Base-by-base conservation (phyloP, 2,329 filamentous ascomycete species). In the Paecilomyces dactylethromorphus region DNA sequence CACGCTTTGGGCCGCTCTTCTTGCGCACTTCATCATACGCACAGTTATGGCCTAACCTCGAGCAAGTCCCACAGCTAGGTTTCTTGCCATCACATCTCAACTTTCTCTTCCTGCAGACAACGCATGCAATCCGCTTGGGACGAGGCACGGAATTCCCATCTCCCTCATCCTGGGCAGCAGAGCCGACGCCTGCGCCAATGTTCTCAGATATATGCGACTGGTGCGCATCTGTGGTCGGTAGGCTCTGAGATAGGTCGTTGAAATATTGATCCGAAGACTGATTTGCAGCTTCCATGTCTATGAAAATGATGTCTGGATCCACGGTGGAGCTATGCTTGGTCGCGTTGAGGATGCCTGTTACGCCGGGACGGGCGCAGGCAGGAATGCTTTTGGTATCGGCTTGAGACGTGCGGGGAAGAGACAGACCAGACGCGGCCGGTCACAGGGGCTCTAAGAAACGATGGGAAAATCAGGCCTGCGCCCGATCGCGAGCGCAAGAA, bases 1-100 rank as follows among this genome's bases (percentile, higher is more conserved):
- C 92, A 71, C 92, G 84, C 79, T 96, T 96, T 2, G 92, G 92
- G 2, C 92, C 92, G 73, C 92, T 96, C 84, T 96, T 96, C 77
- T 91, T 90, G 71, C 92, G 85, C 67, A 93, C 88, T 78, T 96
- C 92, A 71, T 96, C 92, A 71, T 96, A 96, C 61, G 89, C 87
- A 77, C 92, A 96, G 58, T 88, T 84, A 74, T 97, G 92, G 51
- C 90, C 87, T 55, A 96, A 79, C n/a, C 92, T 83, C 32, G 89
- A 87, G 74, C 92, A 97, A 26, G 92, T 96, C 67, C 89, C 91
- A 72, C 92, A 96, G 65, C 89, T 91, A 22, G 92, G 92, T 63
- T 89, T 87, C 56, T 84, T 79, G 39, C 92, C 92, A 72, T 97
- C 92, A 75, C 92, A 97, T 76, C 89, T 89, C 65, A 97, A 80